Conservation (phyloP, 176 grass and related monocot genomes). For the Oryza punctata region DNA sequence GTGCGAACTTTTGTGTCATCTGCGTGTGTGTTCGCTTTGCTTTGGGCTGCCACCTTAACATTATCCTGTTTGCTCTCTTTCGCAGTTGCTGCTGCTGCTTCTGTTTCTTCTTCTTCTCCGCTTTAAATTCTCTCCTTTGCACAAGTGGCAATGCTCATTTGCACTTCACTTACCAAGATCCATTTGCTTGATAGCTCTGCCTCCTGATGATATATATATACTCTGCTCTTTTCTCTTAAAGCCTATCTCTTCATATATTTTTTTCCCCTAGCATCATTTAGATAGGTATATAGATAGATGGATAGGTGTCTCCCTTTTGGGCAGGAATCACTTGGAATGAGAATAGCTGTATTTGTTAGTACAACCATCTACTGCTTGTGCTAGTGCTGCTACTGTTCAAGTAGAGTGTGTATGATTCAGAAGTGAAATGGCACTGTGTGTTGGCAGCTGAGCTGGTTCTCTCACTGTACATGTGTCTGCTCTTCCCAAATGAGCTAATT, state of each 20-base stretch:
- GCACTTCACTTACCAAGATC: background rate
- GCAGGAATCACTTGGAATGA: background rate
- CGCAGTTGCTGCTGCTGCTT: background rate
- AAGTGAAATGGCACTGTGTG: background rate
- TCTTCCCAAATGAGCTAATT: background rate
- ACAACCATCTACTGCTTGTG: background rate
- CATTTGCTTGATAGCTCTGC: conserved; percentile 25
- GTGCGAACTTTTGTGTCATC: conserved; percentile 8
- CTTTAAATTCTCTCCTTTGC: background rate
- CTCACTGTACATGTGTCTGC: background rate
- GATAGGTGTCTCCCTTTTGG: background rate
- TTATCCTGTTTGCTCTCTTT: conserved; percentile 31
- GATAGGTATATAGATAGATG: conserved; percentile 7
- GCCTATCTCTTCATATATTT: background rate
- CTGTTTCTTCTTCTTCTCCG: background rate
- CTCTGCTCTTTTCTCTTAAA: background rate
- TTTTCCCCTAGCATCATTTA: background rate
- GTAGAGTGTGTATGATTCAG: background rate
- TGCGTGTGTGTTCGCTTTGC: background rate
- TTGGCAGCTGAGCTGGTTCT: background rate
- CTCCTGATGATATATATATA: background rate
- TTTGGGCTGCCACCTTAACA: background rate
- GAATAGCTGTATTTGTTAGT: conserved; percentile 14
- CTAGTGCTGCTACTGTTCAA: background rate
- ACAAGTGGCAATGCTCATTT: conserved; percentile 21